phyloP scores from a whole-genome alignment of 805 yeast genomes.

The Spathaspora boniae region DNA sequence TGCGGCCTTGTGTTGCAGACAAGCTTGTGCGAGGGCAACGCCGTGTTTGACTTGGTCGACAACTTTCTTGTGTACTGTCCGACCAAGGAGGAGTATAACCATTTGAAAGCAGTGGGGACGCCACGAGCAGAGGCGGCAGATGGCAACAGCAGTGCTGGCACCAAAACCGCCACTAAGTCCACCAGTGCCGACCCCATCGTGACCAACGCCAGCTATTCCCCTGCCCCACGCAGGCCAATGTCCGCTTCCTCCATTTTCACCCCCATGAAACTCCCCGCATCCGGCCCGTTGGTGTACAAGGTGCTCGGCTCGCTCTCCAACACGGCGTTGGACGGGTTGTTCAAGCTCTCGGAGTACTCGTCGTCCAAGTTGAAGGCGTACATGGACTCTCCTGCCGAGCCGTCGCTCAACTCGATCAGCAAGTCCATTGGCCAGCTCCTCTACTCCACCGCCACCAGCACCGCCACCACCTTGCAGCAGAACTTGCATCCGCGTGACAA shows the following conservation, averaged over 20 bases:
- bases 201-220: slow-evolving; percentile 4
- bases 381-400: slow-evolving; percentile 17
- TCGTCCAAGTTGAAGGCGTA: slow-evolving; percentile 41
- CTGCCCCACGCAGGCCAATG: too few species aligned
- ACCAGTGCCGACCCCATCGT: slow-evolving; percentile 12
- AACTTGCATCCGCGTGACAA: slow-evolving; percentile 26
- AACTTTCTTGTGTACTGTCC: slow-evolving; percentile 50
- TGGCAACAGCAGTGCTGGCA: not conserved
- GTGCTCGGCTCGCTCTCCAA: slow-evolving; percentile 48
- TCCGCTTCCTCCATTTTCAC: slow-evolving; percentile 25
- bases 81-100: slow-evolving; percentile 30
- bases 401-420: slow-evolving; percentile 24
- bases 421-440: slow-evolving; percentile 30
- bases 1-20: slow-evolving; percentile 28
- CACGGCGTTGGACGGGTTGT: slow-evolving; percentile 50
- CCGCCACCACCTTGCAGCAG: slow-evolving; percentile 22
- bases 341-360: slow-evolving; percentile 41
- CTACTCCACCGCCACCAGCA: slow-evolving; percentile 31
- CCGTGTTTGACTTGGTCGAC: slow-evolving; percentile 49
- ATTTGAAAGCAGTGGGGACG: slow-evolving; percentile 20
- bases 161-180: not conserved
- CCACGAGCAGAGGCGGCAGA: not conserved
- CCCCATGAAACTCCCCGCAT: slow-evolving; percentile 44
- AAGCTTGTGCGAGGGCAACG: slow-evolving; percentile 28
- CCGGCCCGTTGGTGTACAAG: slow-evolving; percentile 45